phyloP scores from a whole-genome alignment of 2,329 filamentous ascomycete species.

The Parascedosporium putredinis region DNA sequence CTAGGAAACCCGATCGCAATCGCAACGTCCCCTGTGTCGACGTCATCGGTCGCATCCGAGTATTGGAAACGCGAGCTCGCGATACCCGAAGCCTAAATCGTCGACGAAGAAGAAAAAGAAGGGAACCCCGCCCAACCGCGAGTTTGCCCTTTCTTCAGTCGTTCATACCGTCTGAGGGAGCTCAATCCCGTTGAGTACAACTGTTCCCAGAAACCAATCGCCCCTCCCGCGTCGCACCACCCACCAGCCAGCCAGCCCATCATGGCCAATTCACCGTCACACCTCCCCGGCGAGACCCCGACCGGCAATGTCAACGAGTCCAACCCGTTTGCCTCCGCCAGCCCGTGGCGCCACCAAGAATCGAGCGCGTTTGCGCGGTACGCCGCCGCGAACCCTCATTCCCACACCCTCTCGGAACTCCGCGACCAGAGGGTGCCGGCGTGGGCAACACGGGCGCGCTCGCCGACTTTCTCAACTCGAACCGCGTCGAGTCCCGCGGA shows the following conservation, averaged over 20 bases:
- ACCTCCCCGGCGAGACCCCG: constrained; percentile 2
- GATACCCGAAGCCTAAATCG: background rate
- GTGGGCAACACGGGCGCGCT: constrained; percentile 38
- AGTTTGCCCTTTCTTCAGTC: background rate
- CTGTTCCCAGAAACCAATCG: too few relatives aligned
- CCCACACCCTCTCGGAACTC: constrained; percentile 12
- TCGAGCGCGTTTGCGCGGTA: constrained; percentile 43
- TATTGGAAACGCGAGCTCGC: background rate
- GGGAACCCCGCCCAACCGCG: too few relatives aligned
- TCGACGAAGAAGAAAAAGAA: too few relatives aligned
- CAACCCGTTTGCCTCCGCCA: constrained; percentile 41
- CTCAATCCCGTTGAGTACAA: too few relatives aligned
- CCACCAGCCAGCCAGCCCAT: background rate
- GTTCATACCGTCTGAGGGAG: too few relatives aligned
- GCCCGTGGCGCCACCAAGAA: constrained; percentile 54
- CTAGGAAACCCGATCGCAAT: too few relatives aligned
- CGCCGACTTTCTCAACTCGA: constrained; percentile 44
- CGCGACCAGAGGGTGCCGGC: constrained; percentile 31
- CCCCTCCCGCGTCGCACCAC: background rate
- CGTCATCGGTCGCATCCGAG: background rate
- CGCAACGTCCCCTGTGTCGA: too few relatives aligned
- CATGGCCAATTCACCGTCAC: background rate
- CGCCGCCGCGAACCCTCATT: constrained; percentile 20
- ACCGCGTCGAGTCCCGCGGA: constrained; percentile 35
- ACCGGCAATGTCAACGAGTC: constrained; percentile 17